Evolutionary conservation across 1,284 basidiomycete genomes (phyloP).

Genomic region (Ganoderma sinense): DNA sequence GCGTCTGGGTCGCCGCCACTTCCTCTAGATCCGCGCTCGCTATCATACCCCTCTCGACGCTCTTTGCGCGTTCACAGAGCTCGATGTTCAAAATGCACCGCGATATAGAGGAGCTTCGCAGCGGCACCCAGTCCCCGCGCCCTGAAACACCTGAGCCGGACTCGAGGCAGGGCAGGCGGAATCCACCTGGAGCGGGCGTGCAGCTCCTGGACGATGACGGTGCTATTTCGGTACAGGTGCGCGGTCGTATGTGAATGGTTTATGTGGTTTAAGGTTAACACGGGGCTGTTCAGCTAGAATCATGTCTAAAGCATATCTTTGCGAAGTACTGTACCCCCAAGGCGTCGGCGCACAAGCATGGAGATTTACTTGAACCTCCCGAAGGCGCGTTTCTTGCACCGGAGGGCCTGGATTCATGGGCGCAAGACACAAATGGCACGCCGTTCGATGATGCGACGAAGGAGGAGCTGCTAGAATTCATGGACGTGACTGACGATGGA

Average conservation of each 20-base stretch:
- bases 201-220: constrained; percentile 72
- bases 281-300: constrained; percentile 56
- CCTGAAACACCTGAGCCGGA: constrained; percentile 69
- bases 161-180: constrained; percentile 64
- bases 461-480: constrained; percentile 75
- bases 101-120: constrained; percentile 42
- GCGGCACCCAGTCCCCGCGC: constrained; percentile 52
- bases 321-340: constrained; percentile 74
- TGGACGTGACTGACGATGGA: constrained; percentile 78
- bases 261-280: constrained; percentile 9
- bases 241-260: constrained; percentile 15
- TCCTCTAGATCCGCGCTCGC: constrained; percentile 5
- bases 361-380: constrained; percentile 55
- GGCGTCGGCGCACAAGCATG: constrained; percentile 36
- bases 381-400: constrained; percentile 62
- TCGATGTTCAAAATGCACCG: constrained; percentile 36
- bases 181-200: constrained; percentile 46
- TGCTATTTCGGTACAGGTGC: constrained; percentile 67
- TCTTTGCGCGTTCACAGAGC: neutral
- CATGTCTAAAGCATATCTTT: constrained; percentile 74
- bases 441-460: constrained; percentile 78
- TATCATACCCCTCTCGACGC: neutral
- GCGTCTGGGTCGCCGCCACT: neutral
- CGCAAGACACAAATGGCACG: constrained; percentile 77
- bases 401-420: constrained; percentile 75